phyloP scores from a whole-genome alignment of 2,329 filamentous ascomycete genomes.

The Sclerotinia nivalis region DNA sequence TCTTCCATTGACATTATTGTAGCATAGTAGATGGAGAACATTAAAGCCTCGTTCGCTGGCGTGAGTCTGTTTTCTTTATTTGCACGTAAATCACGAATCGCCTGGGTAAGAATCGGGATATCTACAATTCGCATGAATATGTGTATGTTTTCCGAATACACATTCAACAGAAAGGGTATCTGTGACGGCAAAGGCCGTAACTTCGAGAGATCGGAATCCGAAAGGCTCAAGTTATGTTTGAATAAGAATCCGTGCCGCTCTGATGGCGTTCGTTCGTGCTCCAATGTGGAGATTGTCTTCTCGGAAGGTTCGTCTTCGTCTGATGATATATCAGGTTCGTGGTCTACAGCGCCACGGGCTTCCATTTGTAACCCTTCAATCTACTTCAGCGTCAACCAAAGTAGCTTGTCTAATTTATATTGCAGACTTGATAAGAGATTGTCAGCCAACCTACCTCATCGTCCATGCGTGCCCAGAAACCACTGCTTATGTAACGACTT shows the following conservation, averaged over 20 bases:
- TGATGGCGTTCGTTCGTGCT: slow-evolving; percentile 46
- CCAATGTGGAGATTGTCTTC: slow-evolving; percentile 42
- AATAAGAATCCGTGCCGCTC: slow-evolving; percentile 56
- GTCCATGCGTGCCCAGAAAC: slow-evolving; percentile 57
- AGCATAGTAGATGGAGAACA: slow-evolving; percentile 60
- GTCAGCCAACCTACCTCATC: slow-evolving; percentile 50
- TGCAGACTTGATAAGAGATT: not conserved
- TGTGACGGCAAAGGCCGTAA: slow-evolving; percentile 57
- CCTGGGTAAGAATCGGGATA: slow-evolving; percentile 47
- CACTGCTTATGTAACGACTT: slow-evolving; percentile 51
- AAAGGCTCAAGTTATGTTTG: slow-evolving; percentile 45
- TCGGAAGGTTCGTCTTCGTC: slow-evolving; percentile 43
- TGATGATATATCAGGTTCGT: slow-evolving; percentile 43
- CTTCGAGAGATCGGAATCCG: slow-evolving; percentile 42
- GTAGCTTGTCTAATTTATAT: slow-evolving; percentile 30
- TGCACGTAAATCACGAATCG: slow-evolving; percentile 44
- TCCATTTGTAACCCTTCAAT: slow-evolving; percentile 50
- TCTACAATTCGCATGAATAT: slow-evolving; percentile 47
- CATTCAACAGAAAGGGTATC: slow-evolving; percentile 53
- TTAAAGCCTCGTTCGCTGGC: slow-evolving; percentile 52
- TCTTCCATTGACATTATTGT: slow-evolving; percentile 58
- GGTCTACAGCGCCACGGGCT: slow-evolving; percentile 34
- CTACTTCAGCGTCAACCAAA: slow-evolving; percentile 36
- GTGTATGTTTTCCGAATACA: slow-evolving; percentile 56
- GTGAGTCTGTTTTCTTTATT: slow-evolving; percentile 41